Base-by-base conservation (phyloP, 2,329 filamentous ascomycete genomes). In the Chalaropsis thielavioides region DNA sequence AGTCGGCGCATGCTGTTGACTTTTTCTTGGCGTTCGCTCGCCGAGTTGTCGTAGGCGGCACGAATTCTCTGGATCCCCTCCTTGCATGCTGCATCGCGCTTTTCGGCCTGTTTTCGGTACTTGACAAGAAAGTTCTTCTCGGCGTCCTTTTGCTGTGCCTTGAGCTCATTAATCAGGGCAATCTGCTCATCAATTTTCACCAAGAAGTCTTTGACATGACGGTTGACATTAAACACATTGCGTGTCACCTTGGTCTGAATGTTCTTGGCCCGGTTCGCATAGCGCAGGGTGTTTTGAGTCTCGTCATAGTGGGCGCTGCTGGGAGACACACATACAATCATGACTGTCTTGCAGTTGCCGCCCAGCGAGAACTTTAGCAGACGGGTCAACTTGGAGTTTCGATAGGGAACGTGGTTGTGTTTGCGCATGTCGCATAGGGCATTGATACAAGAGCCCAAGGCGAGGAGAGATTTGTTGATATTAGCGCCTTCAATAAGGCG, bases 141-240 rank as follows among this genome's bases (percentile, higher is more conserved):
- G 3, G 87, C 87, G 65, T 97, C 89, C 73, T 91, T 95, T 72
- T 96, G 90, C 74, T 96, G 90, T 31, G 88, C 88, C 76, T 94
- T 91, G 64, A 99, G 83, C 73, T 97, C 92, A 70, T 95, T 96
- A 74, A 99, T 99, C 72, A 96, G 76, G n/a, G 86, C 87, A 81
- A 96, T 92, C 74, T 99, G 92, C 76, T 99, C 94, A 72, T 99
- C 92, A 71, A 99, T 99, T 81, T 97, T 97, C 79, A 96, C 94
- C 73, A 99, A 77, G 76, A 96, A 99, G 75, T 99, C 94, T 78
- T 99, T 99, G 72, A 99, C 94, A 76, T 99, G 94, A 68, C 94
- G 88, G 74, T 99, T 96, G 69, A 99, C 94, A 74, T 99, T 99
- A 78, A 95, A 99, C 27, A 97, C 92, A 73, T 99, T 99, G 71